Base-by-base conservation (phyloP, 2,329 filamentous ascomycete species). In the Phoma sp. region DNA sequence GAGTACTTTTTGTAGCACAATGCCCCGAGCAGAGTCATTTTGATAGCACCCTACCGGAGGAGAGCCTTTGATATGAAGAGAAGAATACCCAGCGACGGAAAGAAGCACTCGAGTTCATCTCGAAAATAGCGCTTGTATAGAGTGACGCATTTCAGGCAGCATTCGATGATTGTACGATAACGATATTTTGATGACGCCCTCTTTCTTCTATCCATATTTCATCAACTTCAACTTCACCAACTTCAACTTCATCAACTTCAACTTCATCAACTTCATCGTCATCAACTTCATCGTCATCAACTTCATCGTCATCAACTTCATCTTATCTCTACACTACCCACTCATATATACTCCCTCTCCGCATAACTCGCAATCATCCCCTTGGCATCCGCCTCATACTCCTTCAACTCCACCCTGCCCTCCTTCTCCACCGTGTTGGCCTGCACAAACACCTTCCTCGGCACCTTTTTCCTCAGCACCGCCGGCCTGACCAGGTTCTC, bases 371-470 rank as follows among this genome's bases (percentile, higher is more conserved):
- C 62, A 45, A 76, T 71, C 80, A 98, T 87, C 6, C 93, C 93
- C 74, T 90, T 85, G 6, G 88, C 80, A 6, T 86, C 90, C 1
- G 92, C 84, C 64, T 96, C 91, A 76, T 97, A 97, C 78, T 97
- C 92, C 78, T 88, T 90, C 75, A 96, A 77, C 53, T 89, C 91
- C 1, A 76, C 77, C 60, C 78, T 76, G 2, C 68, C 72, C 21
- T 63, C 63, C 39, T 57, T 60, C 58, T 89, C 85, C 52, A 88
- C 83, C 0, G 94, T 97, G 76, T 96, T 98, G 56, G 91, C 92
- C 80, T 97, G 93, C 49, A 97, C 92, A 78, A 96, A 97, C 39
- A 97, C 88, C 81, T 93, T 93, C 56, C 90, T 81, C n/a, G 90
- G 90, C 76, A 90, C 89, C 79, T 91, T 91, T 76, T 91, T 90